Base-by-base conservation (phyloP, 768 basidiomycete species). In the Trametopsis cervina region DNA sequence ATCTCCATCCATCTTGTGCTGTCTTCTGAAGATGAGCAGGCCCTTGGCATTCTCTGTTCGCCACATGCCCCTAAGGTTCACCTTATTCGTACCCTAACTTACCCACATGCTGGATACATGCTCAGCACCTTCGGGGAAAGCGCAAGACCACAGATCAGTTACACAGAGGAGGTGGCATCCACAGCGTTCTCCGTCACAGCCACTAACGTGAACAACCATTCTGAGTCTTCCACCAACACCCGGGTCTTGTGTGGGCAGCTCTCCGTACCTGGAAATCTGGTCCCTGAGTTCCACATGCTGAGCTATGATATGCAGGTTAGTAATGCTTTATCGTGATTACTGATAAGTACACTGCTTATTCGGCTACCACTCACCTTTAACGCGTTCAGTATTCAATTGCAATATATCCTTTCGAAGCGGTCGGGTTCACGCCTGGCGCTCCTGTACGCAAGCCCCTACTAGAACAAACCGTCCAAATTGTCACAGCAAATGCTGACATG, bases 241-340 rank as follows among this genome's bases (percentile, higher is more conserved):
- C 45, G 53, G 43, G 21, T 36, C 13, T 49, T 60, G 25, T 36
- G 47, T 6, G 59, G 59, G 3, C 55, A 58, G 45, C 39, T 60
- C n/a, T 13, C 27, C 5, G 27, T 58, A 18, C 55, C 57, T 0
- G 38, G 40, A 15, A 46, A 57, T 15, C 37, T 55, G 11, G 33
- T 42, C 20, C 59, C 59, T 9, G 41, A 37, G n/a, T 58, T 51
- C 35, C 39, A 42, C 18, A 59, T 59, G 2, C 25, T 57, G 23
- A 50, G 54, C 33, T 57, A 51, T 38, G 44, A 33, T 4, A 51
- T 55, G n/a, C 46, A 51, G 50, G 58, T 59, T 3, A 35, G 56
- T 40, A 17, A 22, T 35, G 23, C 40, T 33, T 33, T 15, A 33
- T 33, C 29, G 29, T 7, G 29, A 33, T n/a, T n/a, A n/a, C n/a